Evolutionary conservation across 495 filamentous ascomycete genomes (phyloP).

Genomic region (Pyrenula massariospora): DNA sequence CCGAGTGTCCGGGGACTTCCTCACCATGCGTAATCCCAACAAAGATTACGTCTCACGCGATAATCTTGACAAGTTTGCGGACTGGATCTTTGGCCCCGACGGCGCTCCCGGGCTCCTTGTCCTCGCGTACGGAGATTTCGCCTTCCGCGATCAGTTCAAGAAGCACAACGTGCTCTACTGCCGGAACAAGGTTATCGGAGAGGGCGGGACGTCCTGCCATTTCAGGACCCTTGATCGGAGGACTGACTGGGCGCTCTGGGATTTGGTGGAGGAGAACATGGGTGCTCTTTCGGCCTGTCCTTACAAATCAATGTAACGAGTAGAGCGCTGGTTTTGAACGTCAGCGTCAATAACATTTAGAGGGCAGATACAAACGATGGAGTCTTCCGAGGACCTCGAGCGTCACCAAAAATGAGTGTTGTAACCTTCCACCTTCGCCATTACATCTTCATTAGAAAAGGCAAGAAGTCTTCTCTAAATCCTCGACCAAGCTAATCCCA

Average conservation of each 20-base stretch:
- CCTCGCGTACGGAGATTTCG: background rate
- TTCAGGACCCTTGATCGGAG: background rate
- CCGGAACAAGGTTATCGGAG: background rate
- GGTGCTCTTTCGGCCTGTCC: background rate
- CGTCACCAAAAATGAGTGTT: too few relatives aligned
- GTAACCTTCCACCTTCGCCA: too few relatives aligned
- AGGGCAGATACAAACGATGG: too few relatives aligned
- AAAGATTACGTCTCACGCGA: background rate
- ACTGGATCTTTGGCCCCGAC: background rate
- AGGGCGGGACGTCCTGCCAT: background rate
- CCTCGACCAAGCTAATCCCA: too few relatives aligned
- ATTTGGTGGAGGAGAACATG: background rate
- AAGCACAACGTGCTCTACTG: background rate
- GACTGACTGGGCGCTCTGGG: background rate
- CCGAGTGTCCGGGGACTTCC: background rate
- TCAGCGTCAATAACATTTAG: too few relatives aligned
- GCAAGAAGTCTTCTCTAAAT: too few relatives aligned
- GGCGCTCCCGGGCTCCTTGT: background rate
- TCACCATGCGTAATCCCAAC: background rate
- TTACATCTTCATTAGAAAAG: too few relatives aligned
- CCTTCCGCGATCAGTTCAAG: background rate
- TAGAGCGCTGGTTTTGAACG: too few relatives aligned
- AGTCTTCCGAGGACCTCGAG: too few relatives aligned
- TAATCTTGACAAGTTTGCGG: background rate
- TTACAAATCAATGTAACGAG: background rate